phyloP scores from a whole-genome alignment of 108 stramenopile genomes.

The Chaetoceros tenuissimus region DNA sequence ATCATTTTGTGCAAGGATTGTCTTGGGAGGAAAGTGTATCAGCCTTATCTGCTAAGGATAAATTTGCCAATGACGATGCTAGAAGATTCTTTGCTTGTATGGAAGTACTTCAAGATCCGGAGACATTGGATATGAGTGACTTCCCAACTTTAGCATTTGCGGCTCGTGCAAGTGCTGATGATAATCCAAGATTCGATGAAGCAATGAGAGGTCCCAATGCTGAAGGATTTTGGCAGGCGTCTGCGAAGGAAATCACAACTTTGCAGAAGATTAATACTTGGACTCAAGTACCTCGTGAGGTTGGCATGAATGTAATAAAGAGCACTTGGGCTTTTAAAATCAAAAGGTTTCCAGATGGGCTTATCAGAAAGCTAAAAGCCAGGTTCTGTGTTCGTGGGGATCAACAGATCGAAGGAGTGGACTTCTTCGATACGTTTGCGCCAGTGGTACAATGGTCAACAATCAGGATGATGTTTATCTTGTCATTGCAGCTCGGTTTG shows the following conservation, averaged over 20 bases:
- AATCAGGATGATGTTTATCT: slow-evolving; percentile 16
- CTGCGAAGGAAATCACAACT: slow-evolving; percentile 15
- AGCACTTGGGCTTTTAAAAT: slow-evolving; percentile 21
- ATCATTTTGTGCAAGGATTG: too few species aligned
- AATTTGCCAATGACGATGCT: too few species aligned
- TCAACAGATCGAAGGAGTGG: slow-evolving; percentile 42
- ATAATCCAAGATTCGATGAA: slow-evolving; percentile 21
- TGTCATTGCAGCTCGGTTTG: slow-evolving; percentile 15
- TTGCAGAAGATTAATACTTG: slow-evolving; percentile 3
- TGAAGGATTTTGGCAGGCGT: slow-evolving; percentile 24
- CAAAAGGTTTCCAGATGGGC: slow-evolving; percentile 35
- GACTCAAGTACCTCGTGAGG: neutral
- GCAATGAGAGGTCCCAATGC: slow-evolving; percentile 28
- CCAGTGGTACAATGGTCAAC: slow-evolving; percentile 47
- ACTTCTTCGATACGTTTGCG: slow-evolving; percentile 43
- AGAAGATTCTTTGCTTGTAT: too few species aligned
- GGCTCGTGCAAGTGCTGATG: slow-evolving; percentile 24
- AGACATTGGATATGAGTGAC: too few species aligned
- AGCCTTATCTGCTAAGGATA: too few species aligned
- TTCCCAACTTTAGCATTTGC: slow-evolving; percentile 13
- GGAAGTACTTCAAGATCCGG: too few species aligned
- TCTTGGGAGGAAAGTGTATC: too few species aligned
- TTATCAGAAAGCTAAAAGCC: slow-evolving; percentile 44
- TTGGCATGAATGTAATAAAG: slow-evolving; percentile 11
- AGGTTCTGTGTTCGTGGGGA: slow-evolving; percentile 46